phyloP scores from a whole-genome alignment of 2,329 filamentous ascomycete genomes.

The Aureobasidium namibiae region DNA sequence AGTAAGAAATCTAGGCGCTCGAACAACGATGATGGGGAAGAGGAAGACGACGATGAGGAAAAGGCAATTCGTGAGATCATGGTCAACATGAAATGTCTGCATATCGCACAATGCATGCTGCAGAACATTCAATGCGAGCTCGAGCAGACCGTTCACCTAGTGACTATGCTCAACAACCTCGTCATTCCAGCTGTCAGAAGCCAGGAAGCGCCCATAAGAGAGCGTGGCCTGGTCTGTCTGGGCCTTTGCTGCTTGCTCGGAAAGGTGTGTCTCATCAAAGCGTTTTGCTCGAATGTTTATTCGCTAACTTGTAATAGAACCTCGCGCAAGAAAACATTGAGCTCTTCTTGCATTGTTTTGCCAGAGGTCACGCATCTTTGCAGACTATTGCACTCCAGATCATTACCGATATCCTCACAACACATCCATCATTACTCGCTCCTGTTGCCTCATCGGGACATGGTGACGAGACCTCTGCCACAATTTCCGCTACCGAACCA shows the following conservation, averaged over 20 bases:
- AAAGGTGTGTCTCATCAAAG: too few relatives aligned
- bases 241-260: constrained; percentile 88
- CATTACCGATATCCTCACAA: constrained; percentile 84
- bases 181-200: constrained; percentile 91
- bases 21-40: constrained; percentile 56
- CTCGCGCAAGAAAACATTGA: constrained; percentile 86
- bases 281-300: too few relatives aligned
- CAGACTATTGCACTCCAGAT: constrained; percentile 89
- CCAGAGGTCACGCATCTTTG: constrained; percentile 79
- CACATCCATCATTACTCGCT: constrained; percentile 73
- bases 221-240: constrained; percentile 80
- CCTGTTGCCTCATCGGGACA: constrained; percentile 27
- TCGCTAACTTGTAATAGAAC: constrained; percentile 40
- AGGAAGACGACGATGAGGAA: constrained; percentile 51
- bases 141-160: constrained; percentile 82
- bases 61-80: constrained; percentile 86
- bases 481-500: constrained; percentile 23
- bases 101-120: constrained; percentile 96
- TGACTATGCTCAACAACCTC: constrained; percentile 95
- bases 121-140: constrained; percentile 83
- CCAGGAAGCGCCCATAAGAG: constrained; percentile 85
- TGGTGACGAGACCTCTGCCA: constrained; percentile 36
- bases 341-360: constrained; percentile 93
- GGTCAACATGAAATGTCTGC: constrained; percentile 96
- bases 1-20: constrained; percentile 33